Base-by-base conservation (phyloP, 306 rosid species). In the Cajanus cajan region DNA sequence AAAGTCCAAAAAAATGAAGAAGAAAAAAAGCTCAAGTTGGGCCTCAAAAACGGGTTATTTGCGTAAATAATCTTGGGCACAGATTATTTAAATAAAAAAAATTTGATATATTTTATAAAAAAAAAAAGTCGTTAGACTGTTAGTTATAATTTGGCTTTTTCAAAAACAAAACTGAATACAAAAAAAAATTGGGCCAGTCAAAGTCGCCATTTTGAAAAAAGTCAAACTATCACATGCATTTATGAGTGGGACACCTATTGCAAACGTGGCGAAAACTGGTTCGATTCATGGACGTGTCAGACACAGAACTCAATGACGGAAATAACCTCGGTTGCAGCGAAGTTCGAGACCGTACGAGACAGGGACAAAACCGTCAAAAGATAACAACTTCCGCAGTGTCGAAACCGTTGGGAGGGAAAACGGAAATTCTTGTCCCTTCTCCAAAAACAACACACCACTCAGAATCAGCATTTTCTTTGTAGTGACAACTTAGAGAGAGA, bases 261-360 rank as follows among this genome's bases (percentile, higher is more conserved):
- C 64, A 25, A 18, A 71, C 65, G 90, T 91, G 96, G 85, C 90
- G 45, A 64, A 25, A 74, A 58, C 41, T 85, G 75, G 82, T 84
- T 63, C 80, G 93, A 5, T 9, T 33, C 6, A 0, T 16, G 44
- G 82, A 86, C 92, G 90, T 89, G 90, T 86, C 71, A n/a, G 45
- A 59, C 1, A 9, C 21, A 50, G 0, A 18, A n/a, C 4, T 4
- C 1, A 34, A 70, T 63, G 85, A 87, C 93, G 47, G 11, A 65
- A 22, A 72, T n/a, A 50, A 63, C 85, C 85, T 78, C 15, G 6
- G 0, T 5, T 1, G 36, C 4, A 12, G 0, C 5, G 8, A 5
- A 2, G 12, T 9, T 28, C 6, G 2, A 44, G 1, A n/a, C n/a
- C 0, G 2, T 4, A 45, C 59, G n/a, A 3, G 13, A 0, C 47